Conservation (phyloP, 441 rosid genomes). For the Erodium trifolium region DNA sequence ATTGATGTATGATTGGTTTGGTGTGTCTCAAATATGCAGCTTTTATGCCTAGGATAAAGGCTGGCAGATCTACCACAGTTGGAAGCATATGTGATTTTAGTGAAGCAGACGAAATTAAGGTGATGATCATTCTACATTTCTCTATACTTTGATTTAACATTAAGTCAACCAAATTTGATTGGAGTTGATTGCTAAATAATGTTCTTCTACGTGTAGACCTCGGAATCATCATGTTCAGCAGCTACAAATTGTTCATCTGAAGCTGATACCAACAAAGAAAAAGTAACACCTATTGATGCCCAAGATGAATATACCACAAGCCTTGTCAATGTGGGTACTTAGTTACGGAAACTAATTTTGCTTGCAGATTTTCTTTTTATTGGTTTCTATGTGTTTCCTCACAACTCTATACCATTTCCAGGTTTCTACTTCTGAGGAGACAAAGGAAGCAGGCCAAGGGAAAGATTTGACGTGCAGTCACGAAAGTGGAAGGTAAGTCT, state of each 20-base stretch:
- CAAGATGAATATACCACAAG: conserved; percentile 17
- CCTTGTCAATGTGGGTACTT: conserved; percentile 22
- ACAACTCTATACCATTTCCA: conserved; percentile 17
- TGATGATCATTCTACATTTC: conserved; percentile 19
- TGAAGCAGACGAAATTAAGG: conserved; percentile 56
- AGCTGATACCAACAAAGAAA: conserved; percentile 24
- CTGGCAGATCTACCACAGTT: conserved; percentile 57
- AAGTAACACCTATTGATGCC: conserved; percentile 18
- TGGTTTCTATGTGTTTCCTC: conserved; percentile 10
- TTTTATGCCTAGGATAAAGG: conserved; percentile 73
- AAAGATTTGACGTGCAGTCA: background rate
- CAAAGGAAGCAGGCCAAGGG: conserved; percentile 17
- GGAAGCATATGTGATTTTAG: conserved; percentile 70
- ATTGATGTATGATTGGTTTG: background rate
- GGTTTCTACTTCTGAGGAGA: conserved; percentile 24
- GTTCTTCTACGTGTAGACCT: conserved; percentile 26
- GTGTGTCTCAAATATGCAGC: conserved; percentile 37
- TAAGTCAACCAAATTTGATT: background rate
- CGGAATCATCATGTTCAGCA: conserved; percentile 31
- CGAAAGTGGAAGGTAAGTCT: conserved; percentile 3
- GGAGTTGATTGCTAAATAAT: conserved; percentile 7
- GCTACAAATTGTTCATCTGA: conserved; percentile 19
- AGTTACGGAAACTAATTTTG: background rate
- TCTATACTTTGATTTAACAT: conserved; percentile 6
- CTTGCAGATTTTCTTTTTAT: background rate